Percentiles rank a stretch among this genome's conserved stretches.
phyloP scores from a whole-genome alignment of 2,329 filamentous ascomycete genomes.

The Pseudocercospora fijiensis region DNA sequence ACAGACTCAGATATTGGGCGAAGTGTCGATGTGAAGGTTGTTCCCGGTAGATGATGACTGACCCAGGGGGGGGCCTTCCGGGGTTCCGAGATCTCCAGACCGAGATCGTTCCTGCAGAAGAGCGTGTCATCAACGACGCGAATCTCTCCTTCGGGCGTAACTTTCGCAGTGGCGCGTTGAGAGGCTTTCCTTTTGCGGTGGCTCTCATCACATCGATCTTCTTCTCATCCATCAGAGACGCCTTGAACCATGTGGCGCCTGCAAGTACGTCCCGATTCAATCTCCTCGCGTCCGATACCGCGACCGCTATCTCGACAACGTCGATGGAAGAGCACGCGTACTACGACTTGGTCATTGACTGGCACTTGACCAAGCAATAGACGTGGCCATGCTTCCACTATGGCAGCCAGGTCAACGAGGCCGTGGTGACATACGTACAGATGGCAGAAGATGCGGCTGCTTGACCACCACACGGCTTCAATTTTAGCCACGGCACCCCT shows the following conservation, averaged over 20 bases:
- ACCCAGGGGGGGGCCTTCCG: neutral
- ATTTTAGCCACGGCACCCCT: neutral
- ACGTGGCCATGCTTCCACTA: no score
- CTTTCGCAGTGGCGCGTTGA: neutral
- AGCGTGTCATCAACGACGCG: slow-evolving; percentile 3
- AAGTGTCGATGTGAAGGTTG: slow-evolving; percentile 11
- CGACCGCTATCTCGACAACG: neutral
- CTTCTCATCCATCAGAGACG: no score
- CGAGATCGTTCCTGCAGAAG: slow-evolving; percentile 2
- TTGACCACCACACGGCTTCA: neutral
- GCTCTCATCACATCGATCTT: neutral
- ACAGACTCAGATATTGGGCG: slow-evolving; percentile 12
- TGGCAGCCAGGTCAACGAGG: neutral
- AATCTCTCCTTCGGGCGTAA: neutral
- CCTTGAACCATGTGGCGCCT: no score
- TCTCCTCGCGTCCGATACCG: neutral
- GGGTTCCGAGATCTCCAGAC: neutral
- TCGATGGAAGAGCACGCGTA: neutral
- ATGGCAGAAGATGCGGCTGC: neutral
- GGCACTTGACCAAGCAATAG: no score
- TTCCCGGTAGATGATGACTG: slow-evolving; percentile 5
- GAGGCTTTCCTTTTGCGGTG: neutral
- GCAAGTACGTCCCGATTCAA: no score
- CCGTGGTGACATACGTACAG: neutral
- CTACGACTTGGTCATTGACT: no score